Base-by-base conservation (phyloP, 768 basidiomycete genomes). In the Peribolospora kevripleyi region DNA sequence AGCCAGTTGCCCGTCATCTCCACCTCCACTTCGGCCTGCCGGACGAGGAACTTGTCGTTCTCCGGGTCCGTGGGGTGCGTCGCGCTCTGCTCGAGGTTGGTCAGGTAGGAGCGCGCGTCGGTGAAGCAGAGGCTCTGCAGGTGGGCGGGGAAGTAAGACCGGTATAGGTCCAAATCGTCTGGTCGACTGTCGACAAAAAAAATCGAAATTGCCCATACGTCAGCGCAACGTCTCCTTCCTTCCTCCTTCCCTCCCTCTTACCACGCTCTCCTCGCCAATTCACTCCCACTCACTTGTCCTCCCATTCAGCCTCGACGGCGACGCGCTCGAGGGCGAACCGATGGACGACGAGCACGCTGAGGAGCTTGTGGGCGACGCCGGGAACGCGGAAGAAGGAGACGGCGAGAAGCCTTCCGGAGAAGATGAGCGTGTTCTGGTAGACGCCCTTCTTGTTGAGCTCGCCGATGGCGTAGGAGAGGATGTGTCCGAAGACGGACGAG, bases 381-480 rank as follows among this genome's bases (percentile, higher is more conserved):
- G 69, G 69, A 53, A 72, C 59, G 13, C 70, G 63, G 63, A 70
- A 72, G 64, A 72, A 72, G 5, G 70, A 69, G 55, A 71, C 67
- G 0, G 71, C 71, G 55, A 69, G 61, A 63, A 70, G 59, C 54
- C 66, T 59, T 0, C 71, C 70, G 6, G 68, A 66, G 59, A 72
- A 72, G 25, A 68, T 59, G 40, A 72, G 63, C 7, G 69, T 71
- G 52, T 72, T 72, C 54, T 70, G 69, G 61, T 70, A 72, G 36
- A 72, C 69, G 40, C 69, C 69, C 54, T 70, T 71, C 46, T 68
- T 68, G 9, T 69, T 69, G 1, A 72, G 64, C 60, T 72, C 71
- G 40, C 65, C 65, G 61, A 71, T 66, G 1, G 70, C 71, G 52
- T 69, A 72, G 3, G 56, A 61, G 59, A 71, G 63, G 11, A 68